phyloP scores from a whole-genome alignment of 2,329 filamentous ascomycete genomes.

The Trichoderma koningiopsis region DNA sequence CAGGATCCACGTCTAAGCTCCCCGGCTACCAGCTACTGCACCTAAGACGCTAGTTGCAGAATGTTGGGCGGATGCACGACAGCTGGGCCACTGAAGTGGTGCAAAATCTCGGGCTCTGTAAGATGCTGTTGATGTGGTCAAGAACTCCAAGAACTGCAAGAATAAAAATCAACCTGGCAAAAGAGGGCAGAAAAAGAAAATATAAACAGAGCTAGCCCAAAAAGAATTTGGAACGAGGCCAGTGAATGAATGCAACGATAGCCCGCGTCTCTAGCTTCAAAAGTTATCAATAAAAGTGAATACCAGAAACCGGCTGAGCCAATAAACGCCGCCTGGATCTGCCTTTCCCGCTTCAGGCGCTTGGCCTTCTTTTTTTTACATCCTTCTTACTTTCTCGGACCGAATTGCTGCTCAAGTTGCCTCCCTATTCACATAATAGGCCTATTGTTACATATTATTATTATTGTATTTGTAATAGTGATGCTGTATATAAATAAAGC shows the following conservation, averaged over 20 bases:
- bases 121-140: not conserved
- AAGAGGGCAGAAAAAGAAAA: not conserved
- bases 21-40: not conserved
- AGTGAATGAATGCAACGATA: not conserved
- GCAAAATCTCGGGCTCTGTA: not conserved
- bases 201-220: not conserved
- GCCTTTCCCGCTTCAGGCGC: not conserved
- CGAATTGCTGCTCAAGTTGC: not conserved
- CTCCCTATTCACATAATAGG: not conserved
- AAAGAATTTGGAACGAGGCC: not conserved
- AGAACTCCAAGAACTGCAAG: not conserved
- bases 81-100: not conserved
- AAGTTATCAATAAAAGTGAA: slow-evolving; percentile 9
- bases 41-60: not conserved
- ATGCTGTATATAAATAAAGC: too few species aligned
- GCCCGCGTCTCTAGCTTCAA: not conserved
- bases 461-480: not conserved
- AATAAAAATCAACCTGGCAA: not conserved
- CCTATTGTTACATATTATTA: not conserved
- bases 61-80: not conserved
- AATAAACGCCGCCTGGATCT: not conserved
- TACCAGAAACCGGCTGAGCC: not conserved
- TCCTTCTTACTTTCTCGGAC: not conserved
- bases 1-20: not conserved
- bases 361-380: not conserved